These are phyloP conservation scores for Metschnikowia gelsemii DNA, from an alignment of 805 yeast genomes.

Conservation along the genomic window DNA sequence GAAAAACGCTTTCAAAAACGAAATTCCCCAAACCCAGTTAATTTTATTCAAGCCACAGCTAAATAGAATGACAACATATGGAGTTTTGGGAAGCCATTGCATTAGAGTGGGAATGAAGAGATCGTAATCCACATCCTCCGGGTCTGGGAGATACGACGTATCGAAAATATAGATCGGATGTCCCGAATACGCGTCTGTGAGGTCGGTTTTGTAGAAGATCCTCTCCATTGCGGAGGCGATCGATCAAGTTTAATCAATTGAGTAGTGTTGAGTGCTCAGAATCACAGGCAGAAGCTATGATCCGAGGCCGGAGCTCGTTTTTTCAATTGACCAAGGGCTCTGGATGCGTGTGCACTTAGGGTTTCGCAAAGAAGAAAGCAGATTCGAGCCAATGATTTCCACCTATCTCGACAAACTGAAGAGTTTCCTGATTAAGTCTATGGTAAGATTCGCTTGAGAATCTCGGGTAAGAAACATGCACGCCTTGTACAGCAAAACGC, in stretches of 20 bases:
- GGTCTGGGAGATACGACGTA: constrained; percentile 72
- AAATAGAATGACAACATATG: constrained; percentile 70
- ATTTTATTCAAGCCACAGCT: constrained; percentile 76
- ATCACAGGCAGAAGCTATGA: not conserved
- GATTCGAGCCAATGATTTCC: too few species aligned
- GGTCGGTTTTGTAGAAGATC: constrained; percentile 56
- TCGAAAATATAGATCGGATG: constrained; percentile 80
- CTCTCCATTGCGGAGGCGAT: constrained; percentile 31
- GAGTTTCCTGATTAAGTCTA: too few species aligned
- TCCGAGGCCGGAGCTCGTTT: not conserved
- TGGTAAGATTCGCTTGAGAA: too few species aligned
- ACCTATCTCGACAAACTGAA: too few species aligned
- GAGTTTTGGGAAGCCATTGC: constrained; percentile 54
- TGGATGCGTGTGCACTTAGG: too few species aligned
- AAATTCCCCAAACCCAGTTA: constrained; percentile 69
- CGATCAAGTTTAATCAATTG: not conserved
- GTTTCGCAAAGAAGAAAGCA: too few species aligned
- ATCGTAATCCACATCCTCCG: constrained; percentile 43
- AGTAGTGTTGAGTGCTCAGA: not conserved
- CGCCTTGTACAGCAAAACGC: too few species aligned
- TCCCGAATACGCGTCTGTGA: constrained; percentile 61
- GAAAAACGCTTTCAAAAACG: constrained; percentile 55
- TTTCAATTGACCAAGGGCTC: too few species aligned
- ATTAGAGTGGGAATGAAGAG: constrained; percentile 59
- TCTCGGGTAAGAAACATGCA: too few species aligned